phyloP scores from a whole-genome alignment of 805 yeast species.

The Scheffersomyces amazonensis region DNA sequence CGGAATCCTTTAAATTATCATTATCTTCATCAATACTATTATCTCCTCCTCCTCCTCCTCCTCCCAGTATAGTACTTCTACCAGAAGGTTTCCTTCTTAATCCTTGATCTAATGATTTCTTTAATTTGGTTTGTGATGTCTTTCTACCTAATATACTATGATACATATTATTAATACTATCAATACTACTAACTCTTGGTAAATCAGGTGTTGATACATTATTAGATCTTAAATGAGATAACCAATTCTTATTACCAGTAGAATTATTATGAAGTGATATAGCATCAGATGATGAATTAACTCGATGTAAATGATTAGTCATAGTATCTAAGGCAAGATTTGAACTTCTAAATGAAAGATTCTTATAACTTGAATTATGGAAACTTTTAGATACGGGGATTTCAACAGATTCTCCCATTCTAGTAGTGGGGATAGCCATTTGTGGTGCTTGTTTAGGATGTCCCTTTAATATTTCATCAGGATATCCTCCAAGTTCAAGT shows the following conservation, averaged over 20 bases:
- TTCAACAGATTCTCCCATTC: constrained; percentile 76
- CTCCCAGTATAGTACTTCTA: background rate
- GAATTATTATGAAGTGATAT: background rate
- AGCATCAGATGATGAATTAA: background rate
- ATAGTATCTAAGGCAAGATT: background rate
- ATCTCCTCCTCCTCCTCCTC: constrained; percentile 7
- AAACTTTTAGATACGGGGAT: constrained; percentile 38
- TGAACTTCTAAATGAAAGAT: background rate
- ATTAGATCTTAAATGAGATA: constrained; percentile 13
- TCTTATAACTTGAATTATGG: background rate
- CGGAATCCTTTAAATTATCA: constrained; percentile 35
- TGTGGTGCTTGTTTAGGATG: constrained; percentile 28
- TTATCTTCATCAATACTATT: constrained; percentile 31
- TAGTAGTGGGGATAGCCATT: constrained; percentile 80
- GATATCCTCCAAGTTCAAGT: constrained; percentile 5
- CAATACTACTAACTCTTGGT: constrained; percentile 18
- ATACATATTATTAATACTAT: constrained; percentile 23
- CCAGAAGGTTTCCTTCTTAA: background rate
- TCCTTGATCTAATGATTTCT: constrained; percentile 10
- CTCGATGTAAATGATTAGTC: background rate
- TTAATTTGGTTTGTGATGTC: constrained; percentile 9
- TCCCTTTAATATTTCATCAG: constrained; percentile 10
- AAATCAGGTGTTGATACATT: constrained; percentile 15
- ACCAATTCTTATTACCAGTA: background rate
- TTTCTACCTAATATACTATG: constrained; percentile 17